Conservation (phyloP, 2,329 filamentous ascomycete genomes). For the Monilinia polystroma region DNA sequence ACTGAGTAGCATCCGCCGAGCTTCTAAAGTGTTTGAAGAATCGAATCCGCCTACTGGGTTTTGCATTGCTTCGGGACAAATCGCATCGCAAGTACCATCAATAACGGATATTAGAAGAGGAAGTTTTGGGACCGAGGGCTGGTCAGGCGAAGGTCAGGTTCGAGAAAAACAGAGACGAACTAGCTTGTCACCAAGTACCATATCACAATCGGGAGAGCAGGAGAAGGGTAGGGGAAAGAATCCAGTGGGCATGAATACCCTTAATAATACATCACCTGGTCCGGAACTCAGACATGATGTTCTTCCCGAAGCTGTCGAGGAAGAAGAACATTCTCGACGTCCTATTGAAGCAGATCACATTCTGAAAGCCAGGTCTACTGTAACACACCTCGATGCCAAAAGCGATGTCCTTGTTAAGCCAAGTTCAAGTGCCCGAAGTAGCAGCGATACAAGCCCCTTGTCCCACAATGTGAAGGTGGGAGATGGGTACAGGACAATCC, state of each 20-base stretch:
- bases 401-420: not conserved
- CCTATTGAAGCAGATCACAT: not conserved
- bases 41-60: constrained; percentile 51
- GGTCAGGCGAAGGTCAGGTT: constrained; percentile 38
- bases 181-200: constrained; percentile 29
- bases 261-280: constrained; percentile 19
- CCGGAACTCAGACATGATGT: constrained; percentile 28
- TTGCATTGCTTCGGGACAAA: constrained; percentile 48
- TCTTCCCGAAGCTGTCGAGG: constrained; percentile 32
- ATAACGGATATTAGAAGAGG: constrained; percentile 38
- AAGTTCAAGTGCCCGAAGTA: constrained; percentile 18
- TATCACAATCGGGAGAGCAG: constrained; percentile 28
- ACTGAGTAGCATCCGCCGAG: constrained; percentile 35
- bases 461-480: constrained; percentile 27
- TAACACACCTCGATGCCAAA: not conserved
- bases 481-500: constrained; percentile 38
- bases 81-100: constrained; percentile 41
- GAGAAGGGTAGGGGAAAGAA: constrained; percentile 24
- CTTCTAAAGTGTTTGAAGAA: constrained; percentile 44
- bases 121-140: constrained; percentile 38
- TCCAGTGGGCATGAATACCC: constrained; percentile 25
- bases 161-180: constrained; percentile 36
- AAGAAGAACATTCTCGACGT: constrained; percentile 20
- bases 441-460: constrained; percentile 31
- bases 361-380: not conserved